A percentile compares a stretch with the other conserved stretches of the same genome.
phyloP scores from a whole-genome alignment of 768 basidiomycete species.

The Sporobolomyces phaffii region DNA sequence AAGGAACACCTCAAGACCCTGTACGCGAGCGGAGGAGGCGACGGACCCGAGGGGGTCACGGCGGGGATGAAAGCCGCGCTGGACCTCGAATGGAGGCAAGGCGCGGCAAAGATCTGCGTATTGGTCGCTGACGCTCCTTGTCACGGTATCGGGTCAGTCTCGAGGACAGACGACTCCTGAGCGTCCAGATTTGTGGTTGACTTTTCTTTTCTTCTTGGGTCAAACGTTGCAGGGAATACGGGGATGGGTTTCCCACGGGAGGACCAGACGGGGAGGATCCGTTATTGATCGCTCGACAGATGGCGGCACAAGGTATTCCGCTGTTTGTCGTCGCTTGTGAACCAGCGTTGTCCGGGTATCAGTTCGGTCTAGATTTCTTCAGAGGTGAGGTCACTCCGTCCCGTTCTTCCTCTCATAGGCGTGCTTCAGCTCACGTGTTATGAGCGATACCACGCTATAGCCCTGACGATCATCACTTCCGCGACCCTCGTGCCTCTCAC shows the following conservation, averaged over 20 bases:
- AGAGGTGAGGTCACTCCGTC: not conserved
- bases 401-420: slow-evolving; percentile 50
- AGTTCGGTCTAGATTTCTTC: slow-evolving; percentile 41
- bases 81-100: slow-evolving; percentile 76
- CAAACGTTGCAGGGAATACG: slow-evolving; percentile 60
- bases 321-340: slow-evolving; percentile 99
- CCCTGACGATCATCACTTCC: slow-evolving; percentile 83
- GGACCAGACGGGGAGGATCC: slow-evolving; percentile 84
- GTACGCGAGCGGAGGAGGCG: slow-evolving; percentile 78
- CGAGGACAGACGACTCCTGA: not conserved
- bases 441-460: too few relatives aligned
- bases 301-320: slow-evolving; percentile 87
- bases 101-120: slow-evolving; percentile 90
- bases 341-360: slow-evolving; percentile 87
- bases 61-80: slow-evolving; percentile 80
- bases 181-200: too few relatives aligned
- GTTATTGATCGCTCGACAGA: slow-evolving; percentile 70
- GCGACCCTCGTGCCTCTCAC: slow-evolving; percentile 89
- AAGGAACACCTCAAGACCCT: slow-evolving; percentile 73
- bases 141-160: slow-evolving; percentile 63
- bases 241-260: slow-evolving; percentile 68
- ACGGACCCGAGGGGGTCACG: slow-evolving; percentile 97
- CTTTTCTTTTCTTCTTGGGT: too few relatives aligned
- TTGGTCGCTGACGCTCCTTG: slow-evolving; percentile 96
- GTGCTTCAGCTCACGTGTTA: slow-evolving; percentile 94